Base-by-base conservation (phyloP, 805 yeast species). In the Schwanniomyces polymorphus region DNA sequence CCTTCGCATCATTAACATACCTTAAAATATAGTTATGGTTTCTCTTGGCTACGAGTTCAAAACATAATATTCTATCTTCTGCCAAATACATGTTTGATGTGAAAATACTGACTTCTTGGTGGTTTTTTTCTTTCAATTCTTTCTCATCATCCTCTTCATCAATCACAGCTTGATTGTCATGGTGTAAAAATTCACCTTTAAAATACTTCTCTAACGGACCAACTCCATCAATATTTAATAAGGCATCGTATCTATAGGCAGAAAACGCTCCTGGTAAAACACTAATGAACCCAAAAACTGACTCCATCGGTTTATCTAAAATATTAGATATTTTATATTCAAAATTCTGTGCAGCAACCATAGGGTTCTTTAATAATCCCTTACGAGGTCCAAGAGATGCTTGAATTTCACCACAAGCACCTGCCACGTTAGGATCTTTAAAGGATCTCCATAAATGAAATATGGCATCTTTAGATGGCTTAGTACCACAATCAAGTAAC, bases 241-340 rank as follows among this genome's bases (percentile, higher is more conserved):
- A 73, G 0, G 97, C 98, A 31, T 75, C 80, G 59, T 84, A 91
- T 50, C 98, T 74, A 64, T 94, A 92, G 0, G 98, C 99, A 12
- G 96, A 88, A 58, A 94, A 91, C 0, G 98, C 98, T 59, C 98
- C 98, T 0, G 98, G 98, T 45, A 94, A 76, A 48, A 94, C 98
- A 0, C 96, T 81, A 55, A 92, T 91, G 62, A 90, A 92, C 0
- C 99, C 99, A 69, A 94, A 92, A 1, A 86, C 88, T 4, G 95
- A 86, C 65, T 92, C 99, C 78, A 91, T 86, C 0, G 99, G 97
- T 66, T 94, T 92, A 71, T 94, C 98, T 49, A 92, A 74, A 51
- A 92, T 89, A 64, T 92, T 94, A 5, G 97, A 90, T 74, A 91
- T 91, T 67, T 94, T 94, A 66, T 94, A 94, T 64, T 92, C 99